A percentile compares a stretch with the other conserved stretches of the same genome.
Evolutionary conservation across 352 stramenopile species (phyloP).

Genomic region (Aphanomyces euteiches): DNA sequence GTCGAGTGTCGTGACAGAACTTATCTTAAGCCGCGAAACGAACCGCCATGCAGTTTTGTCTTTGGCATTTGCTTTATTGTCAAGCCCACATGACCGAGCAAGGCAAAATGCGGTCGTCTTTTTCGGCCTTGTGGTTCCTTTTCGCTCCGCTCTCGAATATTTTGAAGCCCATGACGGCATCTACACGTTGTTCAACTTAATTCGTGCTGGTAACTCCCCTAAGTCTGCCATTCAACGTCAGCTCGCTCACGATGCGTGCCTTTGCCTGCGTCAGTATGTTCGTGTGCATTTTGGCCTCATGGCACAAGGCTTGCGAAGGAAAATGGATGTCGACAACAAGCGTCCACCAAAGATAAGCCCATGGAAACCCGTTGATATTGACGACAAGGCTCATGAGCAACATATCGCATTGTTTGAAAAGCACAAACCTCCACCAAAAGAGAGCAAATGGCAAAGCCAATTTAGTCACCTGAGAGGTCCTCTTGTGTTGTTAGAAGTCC

Average conservation of each 20-base stretch:
- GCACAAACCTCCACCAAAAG: slow-evolving; percentile 57
- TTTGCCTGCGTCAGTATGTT: slow-evolving; percentile 79
- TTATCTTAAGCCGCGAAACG: slow-evolving; percentile 43
- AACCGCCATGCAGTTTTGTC: slow-evolving; percentile 58
- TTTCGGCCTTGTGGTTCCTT: slow-evolving; percentile 72
- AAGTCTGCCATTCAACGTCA: slow-evolving; percentile 76
- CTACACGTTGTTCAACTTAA: slow-evolving; percentile 82
- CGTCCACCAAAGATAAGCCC: slow-evolving; percentile 66
- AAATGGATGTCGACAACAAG: slow-evolving; percentile 56
- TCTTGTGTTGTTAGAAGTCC: slow-evolving; percentile 75
- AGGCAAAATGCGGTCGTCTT: slow-evolving; percentile 81
- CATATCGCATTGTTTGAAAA: slow-evolving; percentile 83
- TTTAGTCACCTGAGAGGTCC: slow-evolving; percentile 66
- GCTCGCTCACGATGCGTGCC: slow-evolving; percentile 74
- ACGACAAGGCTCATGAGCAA: slow-evolving; percentile 80
- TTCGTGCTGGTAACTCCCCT: slow-evolving; percentile 68
- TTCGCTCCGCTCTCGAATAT: slow-evolving; percentile 76
- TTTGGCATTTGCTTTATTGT: slow-evolving; percentile 58
- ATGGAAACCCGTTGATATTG: slow-evolving; percentile 75
- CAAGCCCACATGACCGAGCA: slow-evolving; percentile 72
- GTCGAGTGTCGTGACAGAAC: slow-evolving; percentile 71
- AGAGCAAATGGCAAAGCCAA: slow-evolving; percentile 39
- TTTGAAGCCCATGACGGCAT: slow-evolving; percentile 82
- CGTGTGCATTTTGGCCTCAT: slow-evolving; percentile 76
- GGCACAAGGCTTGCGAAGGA: slow-evolving; percentile 61